Evolutionary conservation across 2,329 filamentous ascomycete species (phyloP).

Genomic region (Emmonsiellopsis sp.): DNA sequence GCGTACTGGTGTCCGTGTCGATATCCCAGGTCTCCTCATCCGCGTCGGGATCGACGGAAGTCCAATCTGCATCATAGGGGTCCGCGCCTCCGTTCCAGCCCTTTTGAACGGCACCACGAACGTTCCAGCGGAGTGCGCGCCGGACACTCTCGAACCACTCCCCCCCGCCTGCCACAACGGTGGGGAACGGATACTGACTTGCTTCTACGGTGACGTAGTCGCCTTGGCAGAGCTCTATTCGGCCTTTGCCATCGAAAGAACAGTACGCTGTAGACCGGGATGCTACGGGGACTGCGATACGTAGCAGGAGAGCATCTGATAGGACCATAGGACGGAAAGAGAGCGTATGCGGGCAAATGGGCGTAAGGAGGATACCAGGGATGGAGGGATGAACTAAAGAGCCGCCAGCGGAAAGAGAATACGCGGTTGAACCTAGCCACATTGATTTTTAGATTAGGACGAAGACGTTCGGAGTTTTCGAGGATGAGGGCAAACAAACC

Average conservation of each 20-base stretch:
- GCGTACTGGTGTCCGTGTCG: constrained; percentile 59
- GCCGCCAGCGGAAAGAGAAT: constrained; percentile 89
- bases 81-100: constrained; percentile 52
- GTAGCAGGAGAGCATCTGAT: constrained; percentile 85
- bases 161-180: constrained; percentile 75
- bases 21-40: constrained; percentile 77
- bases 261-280: constrained; percentile 92
- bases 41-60: constrained; percentile 16
- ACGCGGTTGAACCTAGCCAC: constrained; percentile 65
- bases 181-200: constrained; percentile 93
- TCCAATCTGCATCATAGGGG: constrained; percentile 19
- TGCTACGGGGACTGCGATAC: constrained; percentile 73
- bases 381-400: constrained; percentile 95
- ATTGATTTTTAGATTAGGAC: not conserved
- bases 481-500: constrained; percentile 36
- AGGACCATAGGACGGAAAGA: constrained; percentile 98
- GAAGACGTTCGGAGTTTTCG: not conserved
- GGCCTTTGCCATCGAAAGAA: constrained; percentile 93
- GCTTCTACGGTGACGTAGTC: constrained; percentile 95
- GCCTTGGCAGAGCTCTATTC: constrained; percentile 82
- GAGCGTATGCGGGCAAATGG: constrained; percentile 93
- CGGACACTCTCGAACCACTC: constrained; percentile 98
- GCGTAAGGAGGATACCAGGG: constrained; percentile 89
- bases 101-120: constrained; percentile 82
- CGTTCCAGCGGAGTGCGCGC: constrained; percentile 90